Percentiles rank a stretch among this genome's conserved stretches.
Evolutionary conservation across 163 green algal species (phyloP).

Genomic region (Chlorella variabilis): DNA sequence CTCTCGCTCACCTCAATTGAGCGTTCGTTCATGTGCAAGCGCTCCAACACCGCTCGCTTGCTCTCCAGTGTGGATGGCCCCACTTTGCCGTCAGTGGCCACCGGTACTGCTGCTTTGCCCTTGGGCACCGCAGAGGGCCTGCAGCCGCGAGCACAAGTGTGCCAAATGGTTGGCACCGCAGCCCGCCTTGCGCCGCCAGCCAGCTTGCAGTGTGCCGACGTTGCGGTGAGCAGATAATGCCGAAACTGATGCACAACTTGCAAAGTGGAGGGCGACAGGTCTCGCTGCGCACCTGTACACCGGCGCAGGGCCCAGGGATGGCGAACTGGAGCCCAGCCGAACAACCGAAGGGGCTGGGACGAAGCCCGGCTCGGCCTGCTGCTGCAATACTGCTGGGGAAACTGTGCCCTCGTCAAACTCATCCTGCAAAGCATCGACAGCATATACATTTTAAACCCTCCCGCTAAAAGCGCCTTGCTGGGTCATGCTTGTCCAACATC

Average conservation of each 20-base stretch:
- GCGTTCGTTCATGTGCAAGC: slow-evolving; percentile 37
- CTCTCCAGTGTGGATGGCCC: slow-evolving; percentile 23
- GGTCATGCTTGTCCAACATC: background rate
- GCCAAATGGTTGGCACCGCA: no score
- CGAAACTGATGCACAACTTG: no score
- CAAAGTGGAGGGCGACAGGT: no score
- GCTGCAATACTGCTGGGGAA: background rate
- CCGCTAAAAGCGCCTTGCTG: background rate
- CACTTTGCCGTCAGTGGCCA: slow-evolving; percentile 35
- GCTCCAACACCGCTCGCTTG: slow-evolving; percentile 34
- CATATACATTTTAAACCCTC: background rate
- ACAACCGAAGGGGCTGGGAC: background rate
- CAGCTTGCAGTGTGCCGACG: no score
- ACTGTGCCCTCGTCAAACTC: slow-evolving; percentile 17
- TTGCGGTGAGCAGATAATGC: no score
- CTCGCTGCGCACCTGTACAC: background rate
- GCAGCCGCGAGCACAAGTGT: background rate
- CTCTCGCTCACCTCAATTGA: slow-evolving; percentile 29
- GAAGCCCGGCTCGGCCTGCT: background rate
- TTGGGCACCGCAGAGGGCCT: slow-evolving; percentile 41
- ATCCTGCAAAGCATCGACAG: background rate
- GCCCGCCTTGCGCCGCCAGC: no score
- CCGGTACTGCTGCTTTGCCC: slow-evolving; percentile 22
- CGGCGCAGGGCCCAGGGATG: background rate
- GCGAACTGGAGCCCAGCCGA: background rate